Evolutionary conservation across 768 basidiomycete genomes (phyloP).

Genomic region (Serendipita vermifera): DNA sequence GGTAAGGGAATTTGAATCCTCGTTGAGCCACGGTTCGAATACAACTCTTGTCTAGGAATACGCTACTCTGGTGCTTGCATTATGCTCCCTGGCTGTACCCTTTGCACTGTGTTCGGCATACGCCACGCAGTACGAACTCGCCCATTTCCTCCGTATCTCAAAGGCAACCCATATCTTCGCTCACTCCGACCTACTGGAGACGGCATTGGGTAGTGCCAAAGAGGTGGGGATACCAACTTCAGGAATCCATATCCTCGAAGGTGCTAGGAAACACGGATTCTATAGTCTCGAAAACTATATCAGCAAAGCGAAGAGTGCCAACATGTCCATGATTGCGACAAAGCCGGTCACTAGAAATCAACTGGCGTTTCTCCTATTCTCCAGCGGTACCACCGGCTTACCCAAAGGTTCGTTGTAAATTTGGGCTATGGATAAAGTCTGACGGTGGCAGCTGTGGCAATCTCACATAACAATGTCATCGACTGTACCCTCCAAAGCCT

Average conservation of each 20-base stretch:
- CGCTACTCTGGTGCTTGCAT: conserved; percentile 35
- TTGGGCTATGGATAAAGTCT: background rate
- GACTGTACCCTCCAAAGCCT: conserved; percentile 31
- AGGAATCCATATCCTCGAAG: conserved; percentile 13
- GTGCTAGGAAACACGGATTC: conserved; percentile 22
- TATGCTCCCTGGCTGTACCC: conserved; percentile 38
- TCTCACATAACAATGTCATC: conserved; percentile 52
- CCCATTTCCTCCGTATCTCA: conserved; percentile 36
- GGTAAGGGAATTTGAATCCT: conserved; percentile 29
- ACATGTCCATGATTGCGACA: conserved; percentile 30
- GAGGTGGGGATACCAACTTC: conserved; percentile 17
- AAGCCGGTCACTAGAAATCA: conserved; percentile 38
- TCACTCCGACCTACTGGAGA: conserved; percentile 31
- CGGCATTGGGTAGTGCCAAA: conserved; percentile 30
- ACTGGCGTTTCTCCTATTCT: conserved; percentile 58
- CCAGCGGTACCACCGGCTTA: conserved; percentile 64
- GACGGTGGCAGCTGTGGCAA: conserved; percentile 45
- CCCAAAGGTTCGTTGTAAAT: conserved; percentile 45
- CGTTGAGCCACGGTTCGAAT: background rate
- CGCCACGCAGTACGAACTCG: conserved; percentile 44
- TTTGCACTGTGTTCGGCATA: conserved; percentile 41
- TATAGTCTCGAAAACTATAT: conserved; percentile 35
- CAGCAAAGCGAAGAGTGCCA: conserved; percentile 25
- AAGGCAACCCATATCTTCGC: conserved; percentile 43
- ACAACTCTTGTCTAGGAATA: conserved; percentile 34